Base-by-base conservation (phyloP, 2,329 filamentous ascomycete genomes). In the Dactylellina haptotyla region DNA sequence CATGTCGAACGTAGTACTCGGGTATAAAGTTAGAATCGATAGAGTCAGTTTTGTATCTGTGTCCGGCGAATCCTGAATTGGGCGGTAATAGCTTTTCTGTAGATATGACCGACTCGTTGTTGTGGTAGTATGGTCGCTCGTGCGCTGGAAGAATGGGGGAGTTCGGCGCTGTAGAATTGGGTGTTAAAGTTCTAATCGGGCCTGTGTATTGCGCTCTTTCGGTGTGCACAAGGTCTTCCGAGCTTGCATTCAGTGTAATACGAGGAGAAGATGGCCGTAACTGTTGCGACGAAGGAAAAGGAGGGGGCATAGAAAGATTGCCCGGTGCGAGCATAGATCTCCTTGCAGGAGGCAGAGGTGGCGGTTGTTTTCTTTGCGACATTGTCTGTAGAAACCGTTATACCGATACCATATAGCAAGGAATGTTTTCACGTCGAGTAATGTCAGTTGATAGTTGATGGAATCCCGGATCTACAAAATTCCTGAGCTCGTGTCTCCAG, bases 221-320 rank as follows among this genome's bases (percentile, higher is more conserved):
- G 46, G 16, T 62, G 20, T 59, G 23, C 4, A 73, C 23, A 32
- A 73, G 9, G 28, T 73, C 61, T 28, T 73, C 69, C 18, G 69
- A 57, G 34, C 61, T 61, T n/a, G 61, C 51, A 30, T 73, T 73
- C 12, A 73, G 43, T 62, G 69, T 73, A n/a, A 73, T 66, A 25
- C 61, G 45, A 32, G 69, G 69, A 32, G 69, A 73, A 23, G 54
- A 37, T 4, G 69, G 54, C 45, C 54, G 41, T 43, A 56, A 39
- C n/a, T 32, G 46, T n/a, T 73, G 61, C 32, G 61, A 73, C 28
- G 61, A 16, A 39, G 69, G 69, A 25, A 73, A 73, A 25, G 69
- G 69, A 46, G 69, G 69, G 4, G 69, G 69, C 2, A 34, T 65
- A 9, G 48, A 50, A 23, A 66, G 39, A 56, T 34, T 62, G 28